Conservation (phyloP, 176 grass and related monocot species). For the Tuctoria greenei region DNA sequence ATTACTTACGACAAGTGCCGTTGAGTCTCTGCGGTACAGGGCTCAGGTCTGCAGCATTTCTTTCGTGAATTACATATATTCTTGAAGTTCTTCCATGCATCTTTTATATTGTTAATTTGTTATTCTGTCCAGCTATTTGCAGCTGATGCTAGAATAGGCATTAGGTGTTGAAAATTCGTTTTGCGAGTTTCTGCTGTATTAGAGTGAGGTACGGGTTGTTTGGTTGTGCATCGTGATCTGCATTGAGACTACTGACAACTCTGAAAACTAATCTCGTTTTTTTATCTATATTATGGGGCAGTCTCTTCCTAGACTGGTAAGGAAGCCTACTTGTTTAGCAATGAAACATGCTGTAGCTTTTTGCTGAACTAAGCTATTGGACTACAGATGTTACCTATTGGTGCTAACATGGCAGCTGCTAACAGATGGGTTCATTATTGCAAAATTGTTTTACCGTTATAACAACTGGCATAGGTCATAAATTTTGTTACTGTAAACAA, state of each 20-base stretch:
- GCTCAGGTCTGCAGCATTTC: constrained; percentile 57
- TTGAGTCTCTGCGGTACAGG: constrained; percentile 84
- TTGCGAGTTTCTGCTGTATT: constrained; percentile 14
- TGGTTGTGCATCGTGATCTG: not conserved
- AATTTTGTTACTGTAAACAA: not conserved
- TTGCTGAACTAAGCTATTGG: constrained; percentile 5
- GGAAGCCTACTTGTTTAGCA: not conserved
- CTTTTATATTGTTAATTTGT: constrained; percentile 18
- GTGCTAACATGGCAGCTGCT: constrained; percentile 2
- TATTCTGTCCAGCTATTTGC: constrained; percentile 22
- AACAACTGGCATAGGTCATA: too few relatives aligned
- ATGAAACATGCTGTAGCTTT: constrained; percentile 5
- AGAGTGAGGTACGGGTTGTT: constrained; percentile 14
- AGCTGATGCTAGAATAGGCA: not conserved
- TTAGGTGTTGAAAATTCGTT: constrained; percentile 9
- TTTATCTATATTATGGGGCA: not conserved
- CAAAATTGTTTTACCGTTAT: not conserved
- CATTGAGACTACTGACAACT: too few relatives aligned
- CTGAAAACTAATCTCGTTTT: too few relatives aligned
- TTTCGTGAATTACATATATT: constrained; percentile 17
- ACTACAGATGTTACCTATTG: not conserved
- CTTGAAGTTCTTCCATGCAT: constrained; percentile 6
- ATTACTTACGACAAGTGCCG: constrained; percentile 69
- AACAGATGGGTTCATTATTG: not conserved
- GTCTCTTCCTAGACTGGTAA: not conserved